A percentile compares a stretch with the other conserved stretches of the same genome.
Conservation (phyloP, 225 moss, liverwort and hornwort species). For the Takakia lepidozioides region DNA sequence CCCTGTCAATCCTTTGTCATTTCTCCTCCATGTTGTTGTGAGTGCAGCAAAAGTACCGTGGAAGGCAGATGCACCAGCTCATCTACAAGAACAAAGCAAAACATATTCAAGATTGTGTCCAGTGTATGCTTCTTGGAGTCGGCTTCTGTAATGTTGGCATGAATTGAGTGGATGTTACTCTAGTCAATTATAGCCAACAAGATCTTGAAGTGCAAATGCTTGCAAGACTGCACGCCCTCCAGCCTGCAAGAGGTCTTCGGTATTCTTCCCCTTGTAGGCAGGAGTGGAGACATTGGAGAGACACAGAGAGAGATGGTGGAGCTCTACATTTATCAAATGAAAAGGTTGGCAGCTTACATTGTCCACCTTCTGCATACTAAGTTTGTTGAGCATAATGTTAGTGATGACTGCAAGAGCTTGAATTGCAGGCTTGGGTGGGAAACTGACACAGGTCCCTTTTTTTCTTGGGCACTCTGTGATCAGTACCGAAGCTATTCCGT, state of each 20-base stretch:
- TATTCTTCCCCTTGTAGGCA: too few relatives aligned
- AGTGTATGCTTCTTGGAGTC: constrained; percentile 50
- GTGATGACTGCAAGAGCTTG: constrained; percentile 1
- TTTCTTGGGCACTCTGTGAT: constrained; percentile 13
- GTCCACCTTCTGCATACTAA: too few relatives aligned
- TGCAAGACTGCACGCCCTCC: too few relatives aligned
- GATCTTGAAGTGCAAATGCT: too few relatives aligned
- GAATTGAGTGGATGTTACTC: too few relatives aligned
- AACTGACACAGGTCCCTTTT: constrained; percentile 24
- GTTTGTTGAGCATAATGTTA: not conserved
- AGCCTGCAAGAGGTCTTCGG: too few relatives aligned
- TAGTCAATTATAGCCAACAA: too few relatives aligned
- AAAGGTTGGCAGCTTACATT: too few relatives aligned
- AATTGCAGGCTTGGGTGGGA: constrained; percentile 9
- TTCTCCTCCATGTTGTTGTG: not conserved
- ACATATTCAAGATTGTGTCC: constrained; percentile 59
- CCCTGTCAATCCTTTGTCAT: too few relatives aligned
- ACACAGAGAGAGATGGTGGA: too few relatives aligned
- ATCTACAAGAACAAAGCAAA: constrained; percentile 84
- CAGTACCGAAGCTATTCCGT: constrained; percentile 88
- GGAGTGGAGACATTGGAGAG: too few relatives aligned
- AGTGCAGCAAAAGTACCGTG: constrained; percentile 92
- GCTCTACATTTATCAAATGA: too few relatives aligned
- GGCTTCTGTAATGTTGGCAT: not conserved
- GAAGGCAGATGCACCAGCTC: constrained; percentile 87